phyloP scores from a whole-genome alignment of 164 flowering plant species.

The Magnolia changhungtana region DNA sequence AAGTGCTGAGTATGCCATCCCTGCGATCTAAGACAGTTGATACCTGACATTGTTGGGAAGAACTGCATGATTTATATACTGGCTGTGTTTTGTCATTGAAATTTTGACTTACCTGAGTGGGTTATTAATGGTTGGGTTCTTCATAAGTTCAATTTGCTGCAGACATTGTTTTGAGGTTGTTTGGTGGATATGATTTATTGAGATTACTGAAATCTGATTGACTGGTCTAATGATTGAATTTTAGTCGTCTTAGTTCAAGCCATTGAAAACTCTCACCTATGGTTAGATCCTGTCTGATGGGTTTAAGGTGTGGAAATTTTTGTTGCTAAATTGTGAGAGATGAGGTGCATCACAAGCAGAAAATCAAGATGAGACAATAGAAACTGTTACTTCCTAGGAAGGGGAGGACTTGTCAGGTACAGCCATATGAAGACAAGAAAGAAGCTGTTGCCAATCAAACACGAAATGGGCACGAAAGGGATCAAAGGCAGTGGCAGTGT shows the following conservation, averaged over 20 bases:
- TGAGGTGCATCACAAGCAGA: not conserved
- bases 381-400: too few species aligned
- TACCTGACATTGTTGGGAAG: not conserved
- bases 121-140: not conserved
- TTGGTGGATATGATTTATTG: not conserved
- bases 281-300: not conserved
- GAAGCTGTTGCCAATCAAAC: too few species aligned
- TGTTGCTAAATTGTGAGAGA: not conserved
- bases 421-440: too few species aligned
- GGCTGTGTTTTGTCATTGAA: not conserved
- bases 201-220: not conserved
- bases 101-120: not conserved
- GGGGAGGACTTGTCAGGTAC: too few species aligned
- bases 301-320: not conserved
- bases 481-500: not conserved
- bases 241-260: not conserved
- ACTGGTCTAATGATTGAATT: not conserved
- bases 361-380: too few species aligned
- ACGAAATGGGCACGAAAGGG: not conserved
- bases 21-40: not conserved
- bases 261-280: not conserved
- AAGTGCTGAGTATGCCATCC: not conserved
- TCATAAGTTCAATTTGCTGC: not conserved
- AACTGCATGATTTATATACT: constrained; percentile 3
- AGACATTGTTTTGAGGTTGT: not conserved